phyloP scores from a whole-genome alignment of 2,329 filamentous ascomycete species.

The Cercospora sp. region DNA sequence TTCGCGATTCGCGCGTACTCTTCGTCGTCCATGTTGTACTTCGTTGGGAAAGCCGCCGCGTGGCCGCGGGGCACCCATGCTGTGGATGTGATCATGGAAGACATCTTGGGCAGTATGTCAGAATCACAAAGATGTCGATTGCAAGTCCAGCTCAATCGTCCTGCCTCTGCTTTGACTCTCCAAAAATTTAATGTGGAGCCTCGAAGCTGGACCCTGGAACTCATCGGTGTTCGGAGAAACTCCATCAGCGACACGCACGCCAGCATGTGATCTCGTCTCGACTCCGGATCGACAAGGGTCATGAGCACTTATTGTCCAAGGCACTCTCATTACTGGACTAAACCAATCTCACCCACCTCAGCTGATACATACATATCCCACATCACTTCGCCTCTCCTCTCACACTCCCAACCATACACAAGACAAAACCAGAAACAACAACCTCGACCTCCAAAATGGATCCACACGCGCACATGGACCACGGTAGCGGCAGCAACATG shows the following conservation, averaged over 20 bases:
- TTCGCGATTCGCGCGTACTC: constrained; percentile 54
- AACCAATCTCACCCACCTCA: not conserved
- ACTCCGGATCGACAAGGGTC: not conserved
- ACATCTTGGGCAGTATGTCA: constrained; percentile 31
- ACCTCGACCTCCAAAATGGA: not conserved
- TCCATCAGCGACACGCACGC: not conserved
- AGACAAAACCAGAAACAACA: too few species aligned
- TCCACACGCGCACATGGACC: constrained; percentile 27
- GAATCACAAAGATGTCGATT: not conserved
- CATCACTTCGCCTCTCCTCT: not conserved
- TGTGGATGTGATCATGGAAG: constrained; percentile 59
- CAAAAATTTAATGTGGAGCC: constrained; percentile 12
- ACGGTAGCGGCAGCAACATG: constrained; percentile 14
- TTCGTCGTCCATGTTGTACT: constrained; percentile 54
- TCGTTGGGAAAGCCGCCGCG: constrained; percentile 52
- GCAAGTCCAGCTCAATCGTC: not conserved
- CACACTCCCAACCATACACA: not conserved
- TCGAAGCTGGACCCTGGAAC: not conserved
- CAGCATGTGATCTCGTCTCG: constrained; percentile 6
- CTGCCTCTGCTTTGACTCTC: not conserved
- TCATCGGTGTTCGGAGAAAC: not conserved
- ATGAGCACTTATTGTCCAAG: constrained; percentile 10
- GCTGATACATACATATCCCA: constrained; percentile 2
- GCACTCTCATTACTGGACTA: not conserved
- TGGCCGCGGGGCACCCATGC: constrained; percentile 56